Conservation (phyloP, 1,139 yeast genomes). For the Suhomyces maxii region DNA sequence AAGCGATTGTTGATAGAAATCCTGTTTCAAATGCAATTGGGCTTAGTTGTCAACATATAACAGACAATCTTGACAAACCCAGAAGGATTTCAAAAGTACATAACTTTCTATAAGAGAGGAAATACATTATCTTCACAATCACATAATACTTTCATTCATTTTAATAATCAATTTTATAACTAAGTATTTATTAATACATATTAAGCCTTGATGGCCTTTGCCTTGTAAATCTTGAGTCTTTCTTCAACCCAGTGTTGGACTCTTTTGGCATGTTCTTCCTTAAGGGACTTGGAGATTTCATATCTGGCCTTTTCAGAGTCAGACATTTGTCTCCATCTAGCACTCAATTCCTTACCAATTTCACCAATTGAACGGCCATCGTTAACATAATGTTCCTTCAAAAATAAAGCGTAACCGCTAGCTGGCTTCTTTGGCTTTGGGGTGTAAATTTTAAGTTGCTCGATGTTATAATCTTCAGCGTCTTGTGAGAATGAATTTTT, state of each 20-base stretch:
- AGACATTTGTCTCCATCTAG: constrained; percentile 33
- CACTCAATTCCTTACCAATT: constrained; percentile 27
- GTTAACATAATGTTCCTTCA: constrained; percentile 28
- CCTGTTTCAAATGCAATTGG: too few relatives aligned
- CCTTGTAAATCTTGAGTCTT: constrained; percentile 25
- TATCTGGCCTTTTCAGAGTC: constrained; percentile 31
- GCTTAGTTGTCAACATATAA: too few relatives aligned
- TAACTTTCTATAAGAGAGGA: not conserved
- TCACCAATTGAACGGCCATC: constrained; percentile 28
- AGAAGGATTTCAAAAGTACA: too few relatives aligned
- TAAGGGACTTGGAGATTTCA: constrained; percentile 20
- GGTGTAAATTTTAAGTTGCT: constrained; percentile 24
- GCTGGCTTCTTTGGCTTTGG: constrained; percentile 40
- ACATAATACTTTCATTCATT: too few relatives aligned
- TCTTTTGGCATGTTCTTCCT: constrained; percentile 21
- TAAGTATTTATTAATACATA: not conserved
- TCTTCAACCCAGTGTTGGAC: constrained; percentile 30
- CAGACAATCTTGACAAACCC: too few relatives aligned
- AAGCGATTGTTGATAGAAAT: too few relatives aligned
- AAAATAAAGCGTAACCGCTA: constrained; percentile 31
- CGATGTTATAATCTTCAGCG: constrained; percentile 32
- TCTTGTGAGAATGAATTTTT: constrained; percentile 23
- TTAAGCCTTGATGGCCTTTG: not conserved
- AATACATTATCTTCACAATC: not conserved
- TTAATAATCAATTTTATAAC: not conserved